phyloP scores from a whole-genome alignment of 2,329 filamentous ascomycete species.

The Chaetomiaceae sp. region DNA sequence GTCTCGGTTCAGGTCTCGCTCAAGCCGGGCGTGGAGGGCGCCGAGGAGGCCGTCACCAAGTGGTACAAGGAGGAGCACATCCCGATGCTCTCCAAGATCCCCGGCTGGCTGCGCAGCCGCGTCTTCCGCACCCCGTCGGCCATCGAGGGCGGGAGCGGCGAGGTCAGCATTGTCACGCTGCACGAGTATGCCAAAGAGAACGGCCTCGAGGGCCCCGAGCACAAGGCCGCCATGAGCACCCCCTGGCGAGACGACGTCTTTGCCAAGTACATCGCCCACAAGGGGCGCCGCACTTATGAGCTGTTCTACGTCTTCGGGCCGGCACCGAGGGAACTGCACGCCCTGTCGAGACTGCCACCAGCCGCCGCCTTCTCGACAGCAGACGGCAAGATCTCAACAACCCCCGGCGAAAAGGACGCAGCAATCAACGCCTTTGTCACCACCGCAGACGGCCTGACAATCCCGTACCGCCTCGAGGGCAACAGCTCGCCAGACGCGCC shows the following conservation, averaged over 20 bases:
- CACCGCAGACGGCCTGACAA: slow-evolving; percentile 60
- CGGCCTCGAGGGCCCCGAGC: slow-evolving; percentile 60
- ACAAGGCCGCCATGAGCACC: slow-evolving; percentile 59
- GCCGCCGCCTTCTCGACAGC: slow-evolving; percentile 48
- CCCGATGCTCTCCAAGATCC: slow-evolving; percentile 64
- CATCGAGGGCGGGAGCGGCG: slow-evolving; percentile 46
- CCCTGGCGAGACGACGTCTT: slow-evolving; percentile 58
- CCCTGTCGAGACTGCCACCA: slow-evolving; percentile 48
- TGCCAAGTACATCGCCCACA: slow-evolving; percentile 52
- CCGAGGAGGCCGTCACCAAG: slow-evolving; percentile 51
- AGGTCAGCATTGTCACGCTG: slow-evolving; percentile 58
- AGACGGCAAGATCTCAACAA: slow-evolving; percentile 53
- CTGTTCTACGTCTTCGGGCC: slow-evolving; percentile 79
- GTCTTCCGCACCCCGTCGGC: slow-evolving; percentile 60
- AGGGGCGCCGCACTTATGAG: slow-evolving; percentile 58
- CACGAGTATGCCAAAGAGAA: slow-evolving; percentile 69
- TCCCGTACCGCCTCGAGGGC: slow-evolving; percentile 75
- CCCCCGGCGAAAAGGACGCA: slow-evolving; percentile 42
- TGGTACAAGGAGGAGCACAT: slow-evolving; percentile 77
- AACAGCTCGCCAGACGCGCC: slow-evolving; percentile 62
- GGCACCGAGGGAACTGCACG: slow-evolving; percentile 62
- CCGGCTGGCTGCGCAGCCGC: slow-evolving; percentile 73
- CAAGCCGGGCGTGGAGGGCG: slow-evolving; percentile 42
- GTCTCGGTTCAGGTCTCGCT: slow-evolving; percentile 58
- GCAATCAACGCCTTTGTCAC: slow-evolving; percentile 65